A percentile compares a stretch with the other conserved stretches of the same genome.
These are phyloP conservation scores for Plenodomus biglobosus DNA, from an alignment of 2,329 filamentous ascomycete genomes.

Conservation along the genomic window DNA sequence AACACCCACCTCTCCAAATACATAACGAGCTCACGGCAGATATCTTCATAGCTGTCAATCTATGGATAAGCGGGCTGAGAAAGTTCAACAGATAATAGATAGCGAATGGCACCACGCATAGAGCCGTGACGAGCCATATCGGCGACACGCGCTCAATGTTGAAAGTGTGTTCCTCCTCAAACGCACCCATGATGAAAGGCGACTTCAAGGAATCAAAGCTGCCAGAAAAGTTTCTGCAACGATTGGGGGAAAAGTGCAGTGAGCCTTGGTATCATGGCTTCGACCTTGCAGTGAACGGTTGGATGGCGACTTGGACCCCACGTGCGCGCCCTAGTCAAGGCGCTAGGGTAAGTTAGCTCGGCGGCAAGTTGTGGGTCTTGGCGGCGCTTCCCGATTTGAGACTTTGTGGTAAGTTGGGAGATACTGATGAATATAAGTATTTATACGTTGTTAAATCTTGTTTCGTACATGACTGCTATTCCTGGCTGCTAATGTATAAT, in stretches of 20 bases:
- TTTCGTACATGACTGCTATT: too few species aligned
- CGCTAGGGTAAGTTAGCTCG: background rate
- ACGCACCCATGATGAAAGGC: conserved; percentile 5
- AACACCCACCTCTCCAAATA: background rate
- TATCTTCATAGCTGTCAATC: conserved; percentile 34
- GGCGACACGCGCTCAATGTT: conserved; percentile 23
- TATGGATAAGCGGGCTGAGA: conserved; percentile 25
- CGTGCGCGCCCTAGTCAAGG: conserved; percentile 1
- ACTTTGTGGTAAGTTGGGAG: too few species aligned
- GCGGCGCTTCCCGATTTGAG: too few species aligned
- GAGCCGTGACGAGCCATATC: conserved; percentile 22
- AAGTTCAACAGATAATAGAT: conserved; percentile 24
- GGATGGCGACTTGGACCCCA: background rate
- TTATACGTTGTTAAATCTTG: too few species aligned
- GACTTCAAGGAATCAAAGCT: background rate
- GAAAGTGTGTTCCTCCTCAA: conserved; percentile 12
- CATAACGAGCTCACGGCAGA: conserved; percentile 27
- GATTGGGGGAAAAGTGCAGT: background rate
- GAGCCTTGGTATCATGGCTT: background rate
- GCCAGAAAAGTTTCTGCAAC: background rate
- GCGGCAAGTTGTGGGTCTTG: background rate
- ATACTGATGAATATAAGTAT: too few species aligned
- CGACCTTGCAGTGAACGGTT: background rate
- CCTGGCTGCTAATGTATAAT: too few species aligned
- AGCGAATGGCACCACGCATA: conserved; percentile 23